Base-by-base conservation (phyloP, 495 filamentous ascomycete genomes). In the Astrocystis sublimbata region DNA sequence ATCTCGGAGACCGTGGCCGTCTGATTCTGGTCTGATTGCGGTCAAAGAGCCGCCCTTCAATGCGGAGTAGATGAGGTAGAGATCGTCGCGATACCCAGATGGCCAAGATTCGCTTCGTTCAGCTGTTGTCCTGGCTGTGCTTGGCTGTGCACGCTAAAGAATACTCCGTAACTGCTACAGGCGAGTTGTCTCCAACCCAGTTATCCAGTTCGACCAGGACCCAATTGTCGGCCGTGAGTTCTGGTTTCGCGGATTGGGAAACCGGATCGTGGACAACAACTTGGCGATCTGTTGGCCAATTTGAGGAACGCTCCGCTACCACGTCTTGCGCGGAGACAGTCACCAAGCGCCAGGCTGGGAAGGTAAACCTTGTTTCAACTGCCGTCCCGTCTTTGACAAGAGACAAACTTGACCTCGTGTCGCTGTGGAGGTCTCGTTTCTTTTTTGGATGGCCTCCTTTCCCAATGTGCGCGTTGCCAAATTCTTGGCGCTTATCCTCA, bases 281-380 rank as follows among this genome's bases (percentile, higher is more conserved):
- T 2, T 12, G 54, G 40, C 54, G 54, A 57, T 57, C 28, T 35
- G 40, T 45, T 57, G 17, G 38, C 54, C 40, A 26, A 43, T 57
- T 57, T 17, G 40, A 35, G 26, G 21, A 1, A 45, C n/a, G 4
- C 28, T 57, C 54, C 23, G 54, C 54, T 31, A 1, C 40, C 13
- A n/a, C 4, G 21, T 24, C 54, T 45, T 41, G 53, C 19, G 40
- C 54, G 15, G 23, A 33, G 54, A 30, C 26, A 13, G 5, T 40
- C 35, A 43, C 54, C 17, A 52, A 52, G 30, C 19, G 49, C 28
- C 49, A 30, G 49, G 49, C 28, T 35, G 19, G 30, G 49, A 52
- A 52, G 30, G 30, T 52, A 30, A 19, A 23, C 13, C 17, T 35
- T 9, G 6, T n/a, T 4, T 17, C 24, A 15, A 30, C 26, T 13